Base-by-base conservation (phyloP, 2,329 filamentous ascomycete genomes). In the Fusarium brevicatenulatum region DNA sequence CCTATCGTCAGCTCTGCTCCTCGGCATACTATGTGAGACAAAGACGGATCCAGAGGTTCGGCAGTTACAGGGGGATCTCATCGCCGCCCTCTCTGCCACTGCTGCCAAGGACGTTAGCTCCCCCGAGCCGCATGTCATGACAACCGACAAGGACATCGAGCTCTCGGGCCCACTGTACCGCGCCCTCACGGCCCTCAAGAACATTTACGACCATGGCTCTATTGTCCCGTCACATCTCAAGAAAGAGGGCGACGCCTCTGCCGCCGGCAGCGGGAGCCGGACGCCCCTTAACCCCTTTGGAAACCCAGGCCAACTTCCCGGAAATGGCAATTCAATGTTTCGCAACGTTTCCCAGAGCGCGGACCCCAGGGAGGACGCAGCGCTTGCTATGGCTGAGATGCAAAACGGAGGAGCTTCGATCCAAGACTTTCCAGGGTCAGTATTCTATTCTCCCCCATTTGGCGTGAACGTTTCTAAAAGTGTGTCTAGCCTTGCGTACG, bases 201-300 rank as follows among this genome's bases (percentile, higher is more conserved):
- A 91, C 74, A 91, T 92, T 4, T 92, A 92, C 76, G 89, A 91
- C 76, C 89, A 91, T 79, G 90, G 90, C 4, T 87, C 86, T 58
- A 83, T 91, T 18, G 83, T 86, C 19, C 88, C 87, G 8, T 82
- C 84, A 0, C 80, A 81, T n/a, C 78, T 86, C 21, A 88, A 86
- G 76, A 83, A 84, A 50, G 87, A 90, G 39, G 83, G 82, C 18
- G 84, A 83, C 32, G 84, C 84, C 9, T 84, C 82, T 18, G 83
- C 83, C 47, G 81, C 83, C 9, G 85, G 82, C 1, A 87, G 86
- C 43, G 86, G 85, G 39, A 81, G 80, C 8, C 80, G 84, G 30
- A 86, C 86, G 13, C 84, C 86, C 1, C 70, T 85, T 28, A 72
- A 77, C 18, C 70, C 76, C 2, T 77, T 80, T 50, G 74, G 77